Conservation (phyloP, 2,329 filamentous ascomycete genomes). For the Talaromyces sp. region DNA sequence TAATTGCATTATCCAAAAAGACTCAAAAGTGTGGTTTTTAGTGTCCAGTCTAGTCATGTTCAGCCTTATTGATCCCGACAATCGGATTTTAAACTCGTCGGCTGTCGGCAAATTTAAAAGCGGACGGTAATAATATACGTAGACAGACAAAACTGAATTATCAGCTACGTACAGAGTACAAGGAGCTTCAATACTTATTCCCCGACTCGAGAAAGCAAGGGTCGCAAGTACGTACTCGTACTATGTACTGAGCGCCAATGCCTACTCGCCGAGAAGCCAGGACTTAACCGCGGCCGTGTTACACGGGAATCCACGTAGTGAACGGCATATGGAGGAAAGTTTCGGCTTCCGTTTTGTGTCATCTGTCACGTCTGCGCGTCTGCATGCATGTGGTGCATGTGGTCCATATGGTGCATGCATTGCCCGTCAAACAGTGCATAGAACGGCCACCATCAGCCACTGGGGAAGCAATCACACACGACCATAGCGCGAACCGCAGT, state of each 20-base stretch:
- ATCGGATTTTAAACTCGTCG: background rate
- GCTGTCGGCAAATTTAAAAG: background rate
- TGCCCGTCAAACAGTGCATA: background rate
- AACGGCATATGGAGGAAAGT: background rate
- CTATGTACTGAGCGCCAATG: too few species aligned
- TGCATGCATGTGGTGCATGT: background rate
- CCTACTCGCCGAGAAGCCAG: too few species aligned
- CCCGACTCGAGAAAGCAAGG: background rate
- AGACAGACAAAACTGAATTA: background rate
- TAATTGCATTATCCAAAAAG: background rate
- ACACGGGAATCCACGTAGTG: background rate
- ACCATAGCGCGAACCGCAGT: background rate
- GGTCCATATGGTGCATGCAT: background rate
- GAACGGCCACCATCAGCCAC: background rate
- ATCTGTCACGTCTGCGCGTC: too few species aligned
- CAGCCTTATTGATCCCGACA: background rate
- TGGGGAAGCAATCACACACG: background rate
- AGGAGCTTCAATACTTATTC: background rate
- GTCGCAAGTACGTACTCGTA: background rate
- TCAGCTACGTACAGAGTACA: background rate
- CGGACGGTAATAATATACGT: background rate
- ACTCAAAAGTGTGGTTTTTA: background rate
- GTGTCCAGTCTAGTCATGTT: background rate
- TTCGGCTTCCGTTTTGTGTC: background rate
- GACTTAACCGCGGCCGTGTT: background rate